Conservation (phyloP, 1,139 yeast species). For the Yamadazyma triangularis region DNA sequence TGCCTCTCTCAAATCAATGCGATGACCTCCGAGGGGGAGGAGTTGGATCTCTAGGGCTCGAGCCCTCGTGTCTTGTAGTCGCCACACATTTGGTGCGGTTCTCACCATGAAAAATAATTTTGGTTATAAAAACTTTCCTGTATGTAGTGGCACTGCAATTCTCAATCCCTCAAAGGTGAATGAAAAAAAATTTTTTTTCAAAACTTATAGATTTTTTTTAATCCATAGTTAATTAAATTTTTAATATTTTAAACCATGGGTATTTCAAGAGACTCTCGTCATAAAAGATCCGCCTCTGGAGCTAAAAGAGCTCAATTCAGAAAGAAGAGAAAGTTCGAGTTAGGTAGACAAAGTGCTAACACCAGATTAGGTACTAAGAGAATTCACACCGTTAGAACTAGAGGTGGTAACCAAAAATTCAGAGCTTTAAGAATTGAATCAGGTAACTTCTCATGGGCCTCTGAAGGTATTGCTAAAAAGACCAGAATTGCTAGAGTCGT, state of each 20-base stretch:
- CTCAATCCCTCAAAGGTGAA: no score
- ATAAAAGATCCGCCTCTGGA: conserved; percentile 99
- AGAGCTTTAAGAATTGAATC: conserved; percentile 99
- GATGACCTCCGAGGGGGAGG: no score
- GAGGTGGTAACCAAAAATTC: conserved; percentile 99
- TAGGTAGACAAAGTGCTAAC: conserved; percentile 99
- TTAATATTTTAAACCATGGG: conserved; percentile 67
- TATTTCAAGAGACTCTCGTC: conserved; percentile 99
- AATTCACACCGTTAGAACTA: conserved; percentile 98
- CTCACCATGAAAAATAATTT: no score
- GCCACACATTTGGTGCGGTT: no score
- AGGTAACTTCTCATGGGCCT: conserved; percentile 99
- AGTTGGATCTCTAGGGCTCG: no score
- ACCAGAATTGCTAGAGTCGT: conserved; percentile 98
- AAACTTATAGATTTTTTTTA: conserved; percentile 1
- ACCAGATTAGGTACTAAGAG: conserved; percentile 99
- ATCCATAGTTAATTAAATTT: no score
- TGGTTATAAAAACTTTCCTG: no score
- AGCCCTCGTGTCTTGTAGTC: conserved; percentile 1
- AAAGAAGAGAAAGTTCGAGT: conserved; percentile 99
- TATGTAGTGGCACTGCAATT: no score
- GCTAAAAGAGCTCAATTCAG: conserved; percentile 99
- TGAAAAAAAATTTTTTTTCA: conserved; percentile 3
- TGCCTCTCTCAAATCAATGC: conserved; percentile 1
- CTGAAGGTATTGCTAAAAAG: conserved; percentile 98